Base-by-base conservation (phyloP, 208 protist species). In the Trypanosoma platydactyli region DNA sequence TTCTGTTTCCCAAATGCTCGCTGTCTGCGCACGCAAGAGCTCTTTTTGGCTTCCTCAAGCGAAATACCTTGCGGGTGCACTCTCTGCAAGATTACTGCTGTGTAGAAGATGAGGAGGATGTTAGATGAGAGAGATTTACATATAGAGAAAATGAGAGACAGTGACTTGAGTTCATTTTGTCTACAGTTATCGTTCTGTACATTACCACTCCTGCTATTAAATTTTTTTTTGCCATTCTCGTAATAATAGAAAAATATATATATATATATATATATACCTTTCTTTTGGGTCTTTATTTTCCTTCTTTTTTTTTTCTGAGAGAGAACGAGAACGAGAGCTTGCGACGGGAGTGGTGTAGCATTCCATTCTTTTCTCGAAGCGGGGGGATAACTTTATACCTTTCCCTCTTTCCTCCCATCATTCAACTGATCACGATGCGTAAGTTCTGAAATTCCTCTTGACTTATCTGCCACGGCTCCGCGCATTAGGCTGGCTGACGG, bases 1-100 rank as follows among this genome's bases (percentile, higher is more conserved):
- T 67, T 68, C 35, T 74, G 52, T 48, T 74, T 68, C 30, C 68
- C 68, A 6, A 68, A 61, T 46, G 59, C 55, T 18, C 52, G 42
- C 12, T 74, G 68, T 35, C 33, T 56, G 27, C 41, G 60, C 30
- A 68, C 54, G 38, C 58, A 68, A 49, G 60, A 68, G 41, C n/a
- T 40, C 4, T 38, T 74, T 30, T n/a, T 68, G 18, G 63, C 22
- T 1, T 22, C 30, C 6, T 33, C 45, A 29, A 69, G 53, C 24
- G 29, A 61, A 30, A 55, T 30, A 20, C 1, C 30, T 33, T 69
- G 64, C 41, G 25, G 24, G 20, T 69, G 64, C 44, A 54, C 0
- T n/a, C 16, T 69, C 0, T 69, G 51, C 35, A 25, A 53, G 18
- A 27, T 22, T 11, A 7, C 53, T 42, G 12, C 1, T 2, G 42